A percentile compares a stretch with the other conserved stretches of the same genome.
Conservation (phyloP, 176 grass and related monocot species). For the Triticum dicoccoides region DNA sequence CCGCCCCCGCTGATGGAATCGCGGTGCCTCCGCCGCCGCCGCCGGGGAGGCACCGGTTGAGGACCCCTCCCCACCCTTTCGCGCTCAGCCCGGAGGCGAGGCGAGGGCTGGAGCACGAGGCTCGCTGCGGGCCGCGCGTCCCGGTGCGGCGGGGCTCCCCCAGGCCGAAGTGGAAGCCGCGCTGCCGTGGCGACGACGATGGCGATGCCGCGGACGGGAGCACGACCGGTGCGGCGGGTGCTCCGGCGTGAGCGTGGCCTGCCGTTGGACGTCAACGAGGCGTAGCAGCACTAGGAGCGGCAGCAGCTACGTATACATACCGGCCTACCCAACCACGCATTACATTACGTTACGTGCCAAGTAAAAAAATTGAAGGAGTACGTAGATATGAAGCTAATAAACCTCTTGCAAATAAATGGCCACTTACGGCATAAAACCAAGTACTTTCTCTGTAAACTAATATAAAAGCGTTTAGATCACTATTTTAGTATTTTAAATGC, state of each 20-base stretch:
- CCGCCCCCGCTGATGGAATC: not conserved
- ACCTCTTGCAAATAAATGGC: no score
- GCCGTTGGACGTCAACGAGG: not conserved
- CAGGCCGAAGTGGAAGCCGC: slow-evolving; percentile 9
- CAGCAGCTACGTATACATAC: not conserved
- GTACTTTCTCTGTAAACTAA: no score
- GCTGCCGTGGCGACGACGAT: slow-evolving; percentile 12
- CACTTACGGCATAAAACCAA: no score
- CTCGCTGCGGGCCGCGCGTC: slow-evolving; percentile 46
- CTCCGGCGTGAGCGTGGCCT: not conserved
- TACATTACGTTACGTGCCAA: not conserved
- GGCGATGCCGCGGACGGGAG: not conserved
- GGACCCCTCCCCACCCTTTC: not conserved
- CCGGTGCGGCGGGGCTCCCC: slow-evolving; percentile 2
- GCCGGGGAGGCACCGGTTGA: not conserved
- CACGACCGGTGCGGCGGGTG: not conserved
- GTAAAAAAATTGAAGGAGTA: not conserved
- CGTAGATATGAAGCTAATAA: no score
- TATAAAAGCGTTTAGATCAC: no score
- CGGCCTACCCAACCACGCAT: not conserved
- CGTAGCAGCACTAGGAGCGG: not conserved
- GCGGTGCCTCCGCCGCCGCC: not conserved
- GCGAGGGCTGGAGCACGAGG: slow-evolving; percentile 42
- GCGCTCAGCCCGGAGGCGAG: slow-evolving; percentile 38
- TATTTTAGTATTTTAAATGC: no score